A percentile compares a stretch with the other conserved stretches of the same genome.
Evolutionary conservation across 257 asterid genomes (phyloP).

Genomic region (Forsythia suspensa): DNA sequence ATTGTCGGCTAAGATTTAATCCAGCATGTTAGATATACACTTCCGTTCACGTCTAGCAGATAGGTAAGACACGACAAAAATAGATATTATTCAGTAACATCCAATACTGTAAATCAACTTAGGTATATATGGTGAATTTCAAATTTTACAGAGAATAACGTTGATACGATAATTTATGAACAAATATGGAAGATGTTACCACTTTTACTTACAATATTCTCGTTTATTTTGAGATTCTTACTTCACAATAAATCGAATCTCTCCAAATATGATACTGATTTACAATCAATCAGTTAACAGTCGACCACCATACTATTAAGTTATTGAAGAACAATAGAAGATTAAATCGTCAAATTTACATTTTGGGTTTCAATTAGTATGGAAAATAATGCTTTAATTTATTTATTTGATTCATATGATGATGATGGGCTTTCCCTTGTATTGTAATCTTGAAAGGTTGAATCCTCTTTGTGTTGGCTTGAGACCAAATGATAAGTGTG

Average conservation of each 20-base stretch:
- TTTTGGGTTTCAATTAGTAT: not conserved
- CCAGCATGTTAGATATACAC: too few species aligned
- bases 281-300: not conserved
- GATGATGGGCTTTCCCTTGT: conserved; percentile 5
- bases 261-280: not conserved
- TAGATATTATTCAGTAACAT: too few species aligned
- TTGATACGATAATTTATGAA: too few species aligned
- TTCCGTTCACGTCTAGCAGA: too few species aligned
- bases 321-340: too few species aligned
- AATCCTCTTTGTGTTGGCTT: not conserved
- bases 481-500: conserved; percentile 39
- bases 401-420: not conserved
- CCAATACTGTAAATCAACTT: not conserved
- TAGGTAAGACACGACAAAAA: too few species aligned
- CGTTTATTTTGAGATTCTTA: too few species aligned
- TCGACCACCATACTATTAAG: not conserved
- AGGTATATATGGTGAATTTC: not conserved
- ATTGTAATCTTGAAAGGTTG: not conserved
- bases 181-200: too few species aligned
- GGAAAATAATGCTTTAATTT: not conserved
- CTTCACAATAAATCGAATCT: too few species aligned
- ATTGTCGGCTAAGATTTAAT: not conserved
- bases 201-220: too few species aligned
- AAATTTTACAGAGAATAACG: not conserved
- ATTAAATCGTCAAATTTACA: not conserved